A percentile compares a stretch with the other conserved stretches of the same genome.
Evolutionary conservation across 1,284 basidiomycete species (phyloP).

Genomic region (Puccinia sorghi): DNA sequence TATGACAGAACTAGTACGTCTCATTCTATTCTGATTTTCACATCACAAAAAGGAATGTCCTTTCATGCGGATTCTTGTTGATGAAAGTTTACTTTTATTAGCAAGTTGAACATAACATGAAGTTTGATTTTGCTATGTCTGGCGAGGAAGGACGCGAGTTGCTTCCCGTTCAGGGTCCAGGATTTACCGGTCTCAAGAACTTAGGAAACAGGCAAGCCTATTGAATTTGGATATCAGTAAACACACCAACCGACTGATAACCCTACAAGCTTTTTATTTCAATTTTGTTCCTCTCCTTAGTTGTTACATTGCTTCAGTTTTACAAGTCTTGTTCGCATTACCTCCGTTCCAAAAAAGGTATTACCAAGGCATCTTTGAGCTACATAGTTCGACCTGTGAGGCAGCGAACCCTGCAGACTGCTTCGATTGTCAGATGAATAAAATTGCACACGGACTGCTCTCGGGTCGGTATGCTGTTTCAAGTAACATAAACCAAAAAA

Average conservation of each 20-base stretch:
- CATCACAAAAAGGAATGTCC: neutral
- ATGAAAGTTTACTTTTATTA: slow-evolving; percentile 56
- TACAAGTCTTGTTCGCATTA: slow-evolving; percentile 84
- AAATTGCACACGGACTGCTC: slow-evolving; percentile 86
- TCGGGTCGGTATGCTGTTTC: slow-evolving; percentile 86
- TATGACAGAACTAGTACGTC: slow-evolving; percentile 84
- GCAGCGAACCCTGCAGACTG: slow-evolving; percentile 76
- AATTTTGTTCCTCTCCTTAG: slow-evolving; percentile 59
- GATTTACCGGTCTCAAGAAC: slow-evolving; percentile 85
- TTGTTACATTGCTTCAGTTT: slow-evolving; percentile 94
- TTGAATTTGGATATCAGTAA: neutral
- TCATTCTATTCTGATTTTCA: neutral
- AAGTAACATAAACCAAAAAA: slow-evolving; percentile 57
- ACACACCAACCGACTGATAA: neutral
- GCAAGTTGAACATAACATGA: slow-evolving; percentile 97
- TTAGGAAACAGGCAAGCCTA: slow-evolving; percentile 78
- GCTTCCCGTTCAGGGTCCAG: slow-evolving; percentile 83
- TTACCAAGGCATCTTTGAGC: slow-evolving; percentile 66
- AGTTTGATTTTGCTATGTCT: slow-evolving; percentile 91
- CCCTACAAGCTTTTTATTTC: neutral
- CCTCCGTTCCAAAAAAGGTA: slow-evolving; percentile 70
- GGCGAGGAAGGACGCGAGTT: slow-evolving; percentile 85
- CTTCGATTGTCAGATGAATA: slow-evolving; percentile 91
- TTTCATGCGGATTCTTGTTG: neutral
- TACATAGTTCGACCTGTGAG: slow-evolving; percentile 70